A percentile compares a stretch with the other conserved stretches of the same genome.
phyloP scores from a whole-genome alignment of 805 yeast genomes.

The Yarrowia phangngaensis region DNA sequence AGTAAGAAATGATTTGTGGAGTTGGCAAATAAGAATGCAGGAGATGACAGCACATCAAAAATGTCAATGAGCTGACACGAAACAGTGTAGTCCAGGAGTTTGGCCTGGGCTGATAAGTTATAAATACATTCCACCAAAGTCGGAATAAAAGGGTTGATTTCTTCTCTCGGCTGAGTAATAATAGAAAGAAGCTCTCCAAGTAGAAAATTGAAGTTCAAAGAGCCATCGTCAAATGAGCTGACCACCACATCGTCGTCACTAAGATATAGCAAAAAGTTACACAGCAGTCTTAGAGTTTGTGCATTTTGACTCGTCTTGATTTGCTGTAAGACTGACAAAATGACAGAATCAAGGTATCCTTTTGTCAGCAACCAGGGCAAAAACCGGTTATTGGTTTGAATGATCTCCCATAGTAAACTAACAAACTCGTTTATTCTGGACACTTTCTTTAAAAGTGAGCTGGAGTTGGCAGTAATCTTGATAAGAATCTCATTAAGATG shows the following conservation, averaged over 20 bases:
- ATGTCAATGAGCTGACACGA: conserved; percentile 16
- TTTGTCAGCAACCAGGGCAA: conserved; percentile 13
- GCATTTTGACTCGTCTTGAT: conserved; percentile 2
- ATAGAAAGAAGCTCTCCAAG: conserved; percentile 6
- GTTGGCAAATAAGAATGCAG: conserved; percentile 17
- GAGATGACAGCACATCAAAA: conserved; percentile 14
- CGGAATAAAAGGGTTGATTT: conserved; percentile 18
- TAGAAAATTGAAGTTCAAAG: conserved; percentile 10
- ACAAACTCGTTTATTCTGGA: conserved; percentile 2
- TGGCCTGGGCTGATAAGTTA: conserved; percentile 20
- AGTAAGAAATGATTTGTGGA: conserved; percentile 12
- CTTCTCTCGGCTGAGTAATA: conserved; percentile 15
- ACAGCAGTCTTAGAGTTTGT: conserved; percentile 1
- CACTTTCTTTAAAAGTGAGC: neutral
- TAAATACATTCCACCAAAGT: conserved; percentile 18
- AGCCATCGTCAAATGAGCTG: conserved; percentile 8
- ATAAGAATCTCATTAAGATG: conserved; percentile 17
- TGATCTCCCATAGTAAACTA: conserved; percentile 18
- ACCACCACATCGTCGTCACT: conserved; percentile 21
- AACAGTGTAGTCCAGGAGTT: conserved; percentile 13
- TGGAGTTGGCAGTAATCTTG: conserved; percentile 1
- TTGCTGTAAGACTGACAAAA: conserved; percentile 3
- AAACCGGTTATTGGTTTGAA: conserved; percentile 19
- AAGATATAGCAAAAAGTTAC: conserved; percentile 22
- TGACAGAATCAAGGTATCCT: conserved; percentile 3